A percentile compares a stretch with the other conserved stretches of the same genome.
phyloP scores from a whole-genome alignment of 257 asterid genomes.

The Verbascum thapsus region DNA sequence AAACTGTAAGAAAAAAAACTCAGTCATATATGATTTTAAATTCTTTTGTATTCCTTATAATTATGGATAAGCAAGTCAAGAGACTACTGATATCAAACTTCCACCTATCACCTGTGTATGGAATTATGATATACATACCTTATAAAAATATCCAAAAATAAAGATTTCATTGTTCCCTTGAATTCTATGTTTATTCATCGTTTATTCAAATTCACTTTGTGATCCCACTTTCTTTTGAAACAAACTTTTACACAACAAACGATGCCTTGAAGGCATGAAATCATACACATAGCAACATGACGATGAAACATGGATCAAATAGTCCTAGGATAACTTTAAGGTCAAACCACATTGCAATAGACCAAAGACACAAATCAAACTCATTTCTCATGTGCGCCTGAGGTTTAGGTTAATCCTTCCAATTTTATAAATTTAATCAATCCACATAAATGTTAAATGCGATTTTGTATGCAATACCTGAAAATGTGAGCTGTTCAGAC shows the following conservation, averaged over 20 bases:
- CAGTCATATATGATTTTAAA: no score
- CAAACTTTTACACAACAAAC: background rate
- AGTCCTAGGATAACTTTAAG: background rate
- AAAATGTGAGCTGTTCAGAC: constrained; percentile 47
- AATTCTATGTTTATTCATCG: background rate
- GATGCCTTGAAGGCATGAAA: background rate
- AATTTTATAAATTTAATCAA: background rate
- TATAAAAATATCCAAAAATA: no score
- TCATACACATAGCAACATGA: background rate
- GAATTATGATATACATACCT: background rate
- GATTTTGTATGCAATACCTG: constrained; percentile 31
- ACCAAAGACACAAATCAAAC: no score
- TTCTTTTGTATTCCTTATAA: constrained; percentile 11
- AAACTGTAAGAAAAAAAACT: no score
- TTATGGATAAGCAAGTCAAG: background rate
- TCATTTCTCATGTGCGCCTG: background rate
- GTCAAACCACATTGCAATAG: no score
- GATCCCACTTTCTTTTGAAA: background rate
- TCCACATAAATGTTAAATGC: background rate
- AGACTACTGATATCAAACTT: background rate
- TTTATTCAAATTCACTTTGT: background rate
- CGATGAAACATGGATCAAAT: background rate
- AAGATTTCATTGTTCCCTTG: background rate
- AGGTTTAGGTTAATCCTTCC: background rate
- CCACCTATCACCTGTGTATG: background rate